A percentile compares a stretch with the other conserved stretches of the same genome.
Evolutionary conservation across 1,284 basidiomycete genomes (phyloP).

Genomic region (Agaricales sp.): DNA sequence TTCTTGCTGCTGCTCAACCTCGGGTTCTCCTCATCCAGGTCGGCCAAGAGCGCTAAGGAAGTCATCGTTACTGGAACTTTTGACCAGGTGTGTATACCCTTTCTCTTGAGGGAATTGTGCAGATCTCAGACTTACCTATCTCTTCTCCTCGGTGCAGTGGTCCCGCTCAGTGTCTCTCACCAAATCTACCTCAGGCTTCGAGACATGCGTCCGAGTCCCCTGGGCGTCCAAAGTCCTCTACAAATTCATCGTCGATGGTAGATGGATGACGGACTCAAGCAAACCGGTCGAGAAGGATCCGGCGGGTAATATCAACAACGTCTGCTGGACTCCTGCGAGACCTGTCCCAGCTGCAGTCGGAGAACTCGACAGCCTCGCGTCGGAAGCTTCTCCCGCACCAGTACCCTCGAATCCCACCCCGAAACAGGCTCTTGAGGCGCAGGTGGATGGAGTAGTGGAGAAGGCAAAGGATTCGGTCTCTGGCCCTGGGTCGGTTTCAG

Average conservation of each 20-base stretch:
- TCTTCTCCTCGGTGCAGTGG: constrained; percentile 50
- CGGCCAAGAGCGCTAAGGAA: background rate
- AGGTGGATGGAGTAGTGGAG: background rate
- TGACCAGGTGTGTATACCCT: constrained; percentile 48
- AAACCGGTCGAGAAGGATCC: constrained; percentile 53
- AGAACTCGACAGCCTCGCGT: background rate
- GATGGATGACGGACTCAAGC: constrained; percentile 47
- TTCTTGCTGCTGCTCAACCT: background rate
- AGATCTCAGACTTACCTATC: constrained; percentile 6
- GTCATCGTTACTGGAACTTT: constrained; percentile 71
- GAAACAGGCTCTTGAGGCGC: background rate
- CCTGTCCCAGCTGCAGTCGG: constrained; percentile 16
- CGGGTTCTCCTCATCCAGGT: background rate
- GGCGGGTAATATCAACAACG: constrained; percentile 63
- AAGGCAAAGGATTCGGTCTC: background rate
- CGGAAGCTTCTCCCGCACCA: background rate
- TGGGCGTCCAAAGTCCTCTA: constrained; percentile 57
- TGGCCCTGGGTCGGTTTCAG: background rate
- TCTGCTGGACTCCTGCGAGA: constrained; percentile 51
- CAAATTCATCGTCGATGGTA: constrained; percentile 74
- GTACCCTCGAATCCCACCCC: background rate
- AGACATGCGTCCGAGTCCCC: constrained; percentile 43
- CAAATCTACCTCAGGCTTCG: constrained; percentile 45
- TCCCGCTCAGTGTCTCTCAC: constrained; percentile 44
- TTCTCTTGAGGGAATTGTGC: constrained; percentile 5